Conservation (phyloP, 2,329 filamentous ascomycete genomes). For the Trichoderma sp. region DNA sequence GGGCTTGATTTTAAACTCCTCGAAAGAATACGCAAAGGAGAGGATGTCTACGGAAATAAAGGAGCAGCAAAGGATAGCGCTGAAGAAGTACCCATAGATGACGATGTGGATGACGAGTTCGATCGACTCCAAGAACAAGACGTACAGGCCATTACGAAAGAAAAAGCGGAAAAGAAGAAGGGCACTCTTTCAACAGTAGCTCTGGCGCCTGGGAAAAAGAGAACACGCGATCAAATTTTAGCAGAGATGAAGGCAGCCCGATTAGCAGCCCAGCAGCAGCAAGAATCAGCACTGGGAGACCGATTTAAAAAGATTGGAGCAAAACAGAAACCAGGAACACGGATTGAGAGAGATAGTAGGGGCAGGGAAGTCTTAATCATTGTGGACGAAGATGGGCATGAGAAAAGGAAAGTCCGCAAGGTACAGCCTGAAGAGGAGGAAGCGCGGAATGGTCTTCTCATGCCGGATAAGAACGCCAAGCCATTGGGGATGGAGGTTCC, state of each 20-base stretch:
- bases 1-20: conserved; percentile 85
- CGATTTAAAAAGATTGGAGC: conserved; percentile 67
- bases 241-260: conserved; percentile 66
- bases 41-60: conserved; percentile 60
- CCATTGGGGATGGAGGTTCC: conserved; percentile 68
- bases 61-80: conserved; percentile 32
- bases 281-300: conserved; percentile 54
- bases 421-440: conserved; percentile 43
- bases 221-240: conserved; percentile 66
- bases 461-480: conserved; percentile 57
- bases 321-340: conserved; percentile 53
- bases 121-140: conserved; percentile 58
- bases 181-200: conserved; percentile 59
- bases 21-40: conserved; percentile 67
- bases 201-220: conserved; percentile 58
- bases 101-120: conserved; percentile 65
- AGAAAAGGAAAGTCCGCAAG: conserved; percentile 65
- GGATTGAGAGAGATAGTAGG: conserved; percentile 62
- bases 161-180: conserved; percentile 57
- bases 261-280: conserved; percentile 57
- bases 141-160: conserved; percentile 54
- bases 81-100: conserved; percentile 30
- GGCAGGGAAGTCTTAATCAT: conserved; percentile 66
- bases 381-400: conserved; percentile 65
- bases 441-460: conserved; percentile 46